Evolutionary conservation across 257 asterid species (phyloP), one percentile per base, ranked within the genome.

Genomic region (Echites panduratus): DNA sequence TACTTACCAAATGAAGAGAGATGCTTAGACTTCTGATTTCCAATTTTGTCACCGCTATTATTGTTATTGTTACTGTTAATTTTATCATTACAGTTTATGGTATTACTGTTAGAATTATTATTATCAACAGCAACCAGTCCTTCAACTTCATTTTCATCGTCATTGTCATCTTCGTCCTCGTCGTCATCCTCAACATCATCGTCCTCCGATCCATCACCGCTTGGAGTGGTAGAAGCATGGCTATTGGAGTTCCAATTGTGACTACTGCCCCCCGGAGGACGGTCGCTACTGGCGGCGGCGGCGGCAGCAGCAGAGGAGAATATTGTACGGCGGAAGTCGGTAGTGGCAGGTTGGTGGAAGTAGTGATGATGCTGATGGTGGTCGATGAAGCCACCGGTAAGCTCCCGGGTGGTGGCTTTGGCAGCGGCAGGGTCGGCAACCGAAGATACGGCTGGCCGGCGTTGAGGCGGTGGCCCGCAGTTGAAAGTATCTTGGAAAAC

Each of bases 381-480:
- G 77, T 87, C 89, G 53, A 86, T 77, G 85, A 86, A 88, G 79
- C 90, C 81, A 32, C 89, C 79, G 27, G 90, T 85, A 72, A 90
- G 89, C 86, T 87, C 93, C 24, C 91, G 84, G n/a, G 80, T 70
- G 4, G 97, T 82, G 68, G 84, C 43, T 79, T 89, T 88, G n/a
- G 87, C 40, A 24, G 72, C 78, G 35, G 79, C 76, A 14, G 87
- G 82, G 73, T 84, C 92, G 70, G 79, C 84, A 2, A 75, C 43
- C 58, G 77, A 73, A 64, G 77, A 32, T 71, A 83, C 48, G 73
- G 81, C 68, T 12, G 82, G 79, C 78, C 85, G 87, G 68, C 72
- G 90, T 52, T 76, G 77, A 47, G 87, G 85, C 63, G 79, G 88
- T 0, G 87, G 80, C 73, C 73, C 84, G 49, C 87, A 81, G 53